Base-by-base conservation (phyloP, 1,284 basidiomycete species). In the Tylopilus sp. region DNA sequence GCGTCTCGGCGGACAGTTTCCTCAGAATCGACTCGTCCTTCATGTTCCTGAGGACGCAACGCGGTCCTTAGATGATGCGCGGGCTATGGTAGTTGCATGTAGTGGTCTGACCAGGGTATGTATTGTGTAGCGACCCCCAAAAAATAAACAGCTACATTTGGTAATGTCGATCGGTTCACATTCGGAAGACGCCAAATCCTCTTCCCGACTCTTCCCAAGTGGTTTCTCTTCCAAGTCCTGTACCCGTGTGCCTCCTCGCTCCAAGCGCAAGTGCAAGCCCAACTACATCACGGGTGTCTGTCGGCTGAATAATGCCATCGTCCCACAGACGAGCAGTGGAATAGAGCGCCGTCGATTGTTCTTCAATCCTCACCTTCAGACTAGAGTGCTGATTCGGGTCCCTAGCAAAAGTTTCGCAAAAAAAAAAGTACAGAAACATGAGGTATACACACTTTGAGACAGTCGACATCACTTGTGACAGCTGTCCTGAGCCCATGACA, bases 401-500 rank as follows among this genome's bases (percentile, higher is more conserved):
- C 64, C 88, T 91, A 52, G 23, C 39, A 21, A 43, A 39, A 21
- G 19, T 30, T 33, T 43, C 48, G n/a, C n/a, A n/a, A n/a, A 39
- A 34, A 33, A 57, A 36, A 23, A 42, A 30, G 21, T 15, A 13
- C 13, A 3, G 30, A 28, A 16, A 13, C 23, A 39, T 11, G 41
- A 31, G 40, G 30, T 44, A 36, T 48, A 65, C 77, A 23, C 63
- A 89, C 88, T 81, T 87, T 26, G 90, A 92, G 13, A 97, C 92
- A 1, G 82, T 82, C 25, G 86, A 75, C 94, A 97, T 97, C 44
- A 97, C 94, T 63, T 89, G 84, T 10, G 89, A 90, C 19, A 97
- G 79, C 66, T 97, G 94, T 37, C 86, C 89, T 2, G 90, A 90
- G 37, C 95, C 94, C 95, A 97, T 97, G 38, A 97, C 94, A n/a